A percentile compares a stretch with the other conserved stretches of the same genome.
Evolutionary conservation across 2,329 filamentous ascomycete species (phyloP).

Genomic region (Chaetomiaceae sp.): DNA sequence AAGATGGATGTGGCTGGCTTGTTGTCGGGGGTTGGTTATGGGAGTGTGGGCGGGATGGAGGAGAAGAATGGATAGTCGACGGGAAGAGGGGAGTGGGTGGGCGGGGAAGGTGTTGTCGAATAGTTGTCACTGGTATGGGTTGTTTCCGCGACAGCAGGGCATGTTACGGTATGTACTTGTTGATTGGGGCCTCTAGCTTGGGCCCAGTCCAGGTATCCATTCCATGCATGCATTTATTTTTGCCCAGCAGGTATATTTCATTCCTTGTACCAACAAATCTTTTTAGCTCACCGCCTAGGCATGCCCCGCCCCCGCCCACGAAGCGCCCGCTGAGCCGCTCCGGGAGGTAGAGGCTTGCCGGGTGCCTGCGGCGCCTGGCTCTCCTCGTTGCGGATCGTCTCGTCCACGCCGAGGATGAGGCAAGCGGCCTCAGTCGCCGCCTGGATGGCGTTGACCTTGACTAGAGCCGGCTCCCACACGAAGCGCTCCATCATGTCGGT

Average conservation of each 20-base stretch:
- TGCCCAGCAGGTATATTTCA: constrained; percentile 2
- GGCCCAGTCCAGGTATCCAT: too few species aligned
- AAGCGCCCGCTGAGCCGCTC: constrained; percentile 83
- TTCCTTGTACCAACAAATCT: not conserved
- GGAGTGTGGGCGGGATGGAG: not conserved
- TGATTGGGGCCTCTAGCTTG: too few species aligned
- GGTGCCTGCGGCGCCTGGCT: constrained; percentile 80
- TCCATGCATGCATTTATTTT: not conserved
- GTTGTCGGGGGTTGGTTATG: not conserved
- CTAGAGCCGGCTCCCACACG: constrained; percentile 93
- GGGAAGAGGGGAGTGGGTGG: not conserved
- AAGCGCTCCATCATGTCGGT: constrained; percentile 92
- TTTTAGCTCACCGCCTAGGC: constrained; percentile 63
- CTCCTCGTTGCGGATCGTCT: constrained; percentile 98
- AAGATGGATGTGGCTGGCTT: not conserved
- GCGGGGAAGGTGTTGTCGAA: not conserved
- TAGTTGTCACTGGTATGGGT: too few species aligned
- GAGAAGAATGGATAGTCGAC: not conserved
- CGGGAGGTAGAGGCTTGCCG: constrained; percentile 66
- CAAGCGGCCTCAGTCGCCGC: constrained; percentile 93
- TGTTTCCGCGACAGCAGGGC: too few species aligned
- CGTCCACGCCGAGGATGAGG: constrained; percentile 91
- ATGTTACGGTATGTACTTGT: too few species aligned
- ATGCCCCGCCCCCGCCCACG: constrained; percentile 81
- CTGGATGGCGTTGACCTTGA: constrained; percentile 97